A percentile compares a stretch with the other conserved stretches of the same genome.
phyloP scores from a whole-genome alignment of 208 protist genomes.

The Leptomonas seymouri region DNA sequence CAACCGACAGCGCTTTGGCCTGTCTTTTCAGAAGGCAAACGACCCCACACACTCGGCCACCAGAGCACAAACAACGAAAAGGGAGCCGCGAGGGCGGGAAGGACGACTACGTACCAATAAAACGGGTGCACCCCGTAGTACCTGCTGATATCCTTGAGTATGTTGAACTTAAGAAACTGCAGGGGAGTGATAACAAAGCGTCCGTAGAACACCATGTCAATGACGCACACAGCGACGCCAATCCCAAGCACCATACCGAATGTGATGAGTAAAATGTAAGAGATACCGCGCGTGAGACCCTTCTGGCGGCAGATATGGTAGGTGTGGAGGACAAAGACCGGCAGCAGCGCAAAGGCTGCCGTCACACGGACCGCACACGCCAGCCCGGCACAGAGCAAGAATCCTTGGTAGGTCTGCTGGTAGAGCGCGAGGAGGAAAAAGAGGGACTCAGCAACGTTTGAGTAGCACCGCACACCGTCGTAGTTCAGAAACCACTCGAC shows the following conservation, averaged over 20 bases:
- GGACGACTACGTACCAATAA: conserved; percentile 85
- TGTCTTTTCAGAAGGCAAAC: background rate
- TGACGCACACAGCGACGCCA: conserved; percentile 17
- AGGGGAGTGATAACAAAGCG: conserved; percentile 59
- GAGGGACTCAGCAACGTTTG: conserved; percentile 74
- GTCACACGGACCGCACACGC: conserved; percentile 71
- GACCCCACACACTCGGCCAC: conserved; percentile 19
- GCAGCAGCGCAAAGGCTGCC: conserved; percentile 53
- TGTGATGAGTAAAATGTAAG: conserved; percentile 19
- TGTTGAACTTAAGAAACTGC: conserved; percentile 89
- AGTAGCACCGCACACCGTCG: conserved; percentile 64
- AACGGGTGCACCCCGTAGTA: conserved; percentile 91
- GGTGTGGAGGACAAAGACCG: conserved; percentile 49
- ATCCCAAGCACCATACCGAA: conserved; percentile 34
- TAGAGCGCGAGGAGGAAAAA: conserved; percentile 57
- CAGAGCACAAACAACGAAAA: conserved; percentile 48
- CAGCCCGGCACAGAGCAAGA: conserved; percentile 63
- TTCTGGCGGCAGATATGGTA: conserved; percentile 18
- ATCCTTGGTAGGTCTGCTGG: conserved; percentile 46
- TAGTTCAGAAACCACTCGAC: conserved; percentile 68
- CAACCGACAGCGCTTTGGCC: background rate
- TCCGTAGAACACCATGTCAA: conserved; percentile 71
- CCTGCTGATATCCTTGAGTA: conserved; percentile 67
- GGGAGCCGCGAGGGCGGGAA: conserved; percentile 70
- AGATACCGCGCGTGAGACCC: conserved; percentile 16